Conservation (phyloP, 192 early-diverging fungal genomes). For the Coemansia umbellata region DNA sequence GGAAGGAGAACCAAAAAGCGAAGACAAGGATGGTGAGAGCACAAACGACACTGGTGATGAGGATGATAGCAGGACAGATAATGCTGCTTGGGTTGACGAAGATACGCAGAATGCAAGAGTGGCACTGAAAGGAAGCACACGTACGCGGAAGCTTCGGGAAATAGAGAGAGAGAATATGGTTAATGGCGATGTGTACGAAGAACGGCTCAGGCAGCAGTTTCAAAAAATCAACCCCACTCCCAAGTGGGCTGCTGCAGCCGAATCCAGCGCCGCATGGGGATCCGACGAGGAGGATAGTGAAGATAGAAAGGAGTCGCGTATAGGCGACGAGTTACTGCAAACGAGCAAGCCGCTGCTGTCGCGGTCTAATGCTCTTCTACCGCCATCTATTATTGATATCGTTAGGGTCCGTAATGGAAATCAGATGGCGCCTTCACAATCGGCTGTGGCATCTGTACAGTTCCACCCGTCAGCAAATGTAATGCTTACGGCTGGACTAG, state of each 20-base stretch:
- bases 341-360: slow-evolving; percentile 19
- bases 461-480: slow-evolving; percentile 93
- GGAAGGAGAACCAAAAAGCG: too few relatives aligned
- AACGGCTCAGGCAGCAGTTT: slow-evolving; percentile 79
- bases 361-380: slow-evolving; percentile 7
- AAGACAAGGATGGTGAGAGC: slow-evolving; percentile 1
- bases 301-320: slow-evolving; percentile 3
- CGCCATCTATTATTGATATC: slow-evolving; percentile 19
- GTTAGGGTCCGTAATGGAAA: slow-evolving; percentile 36
- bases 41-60: slow-evolving; percentile 45
- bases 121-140: slow-evolving; percentile 60
- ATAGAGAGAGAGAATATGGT: slow-evolving; percentile 72
- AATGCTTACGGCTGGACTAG: slow-evolving; percentile 82
- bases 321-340: slow-evolving; percentile 33
- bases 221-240: slow-evolving; percentile 82
- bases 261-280: slow-evolving; percentile 7
- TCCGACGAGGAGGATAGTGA: slow-evolving; percentile 46
- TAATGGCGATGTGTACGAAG: slow-evolving; percentile 76
- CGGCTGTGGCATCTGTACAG: slow-evolving; percentile 61
- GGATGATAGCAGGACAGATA: slow-evolving; percentile 18
- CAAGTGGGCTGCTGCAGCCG: slow-evolving; percentile 64
- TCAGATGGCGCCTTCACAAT: slow-evolving; percentile 39
- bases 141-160: slow-evolving; percentile 75
- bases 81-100: slow-evolving; percentile 76
- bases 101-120: slow-evolving; percentile 69